A percentile compares a stretch with the other conserved stretches of the same genome.
These are phyloP conservation scores for Salix caprea DNA, from an alignment of 345 rosid species.

Conservation along the genomic window DNA sequence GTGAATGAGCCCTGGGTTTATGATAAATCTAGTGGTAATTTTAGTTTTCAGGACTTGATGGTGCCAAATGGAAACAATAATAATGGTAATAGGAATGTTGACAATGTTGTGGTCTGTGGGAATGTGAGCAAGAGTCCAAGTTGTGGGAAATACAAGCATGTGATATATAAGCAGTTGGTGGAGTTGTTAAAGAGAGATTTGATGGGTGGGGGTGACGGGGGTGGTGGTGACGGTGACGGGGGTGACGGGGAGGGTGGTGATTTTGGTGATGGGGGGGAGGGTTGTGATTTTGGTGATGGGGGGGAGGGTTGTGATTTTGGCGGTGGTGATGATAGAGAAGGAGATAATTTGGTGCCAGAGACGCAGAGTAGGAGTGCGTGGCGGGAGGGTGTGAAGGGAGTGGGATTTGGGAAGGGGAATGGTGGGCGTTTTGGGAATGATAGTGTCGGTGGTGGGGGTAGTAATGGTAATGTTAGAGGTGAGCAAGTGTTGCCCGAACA, in stretches of 20 bases:
- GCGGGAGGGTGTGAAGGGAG: constrained; percentile 21
- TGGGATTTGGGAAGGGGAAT: constrained; percentile 14
- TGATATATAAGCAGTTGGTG: constrained; percentile 55
- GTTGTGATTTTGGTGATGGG: neutral
- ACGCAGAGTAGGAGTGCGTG: constrained; percentile 27
- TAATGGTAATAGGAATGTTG: neutral
- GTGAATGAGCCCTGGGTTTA: constrained; percentile 36
- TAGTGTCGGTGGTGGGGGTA: neutral
- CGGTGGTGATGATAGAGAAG: constrained; percentile 18
- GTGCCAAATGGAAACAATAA: constrained; percentile 41
- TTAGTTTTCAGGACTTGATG: constrained; percentile 42
- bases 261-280: constrained; percentile 7
- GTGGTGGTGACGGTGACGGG: constrained; percentile 10
- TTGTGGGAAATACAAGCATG: constrained; percentile 54
- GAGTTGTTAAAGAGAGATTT: constrained; percentile 48
- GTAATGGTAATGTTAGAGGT: neutral
- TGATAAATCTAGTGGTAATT: constrained; percentile 24
- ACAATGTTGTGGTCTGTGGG: neutral
- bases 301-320: constrained; percentile 11
- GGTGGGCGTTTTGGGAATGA: neutral
- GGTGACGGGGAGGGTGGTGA: constrained; percentile 19
- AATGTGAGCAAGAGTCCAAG: constrained; percentile 18
- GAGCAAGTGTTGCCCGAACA: constrained; percentile 16
- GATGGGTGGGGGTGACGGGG: constrained; percentile 4
- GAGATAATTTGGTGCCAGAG: constrained; percentile 37